These are phyloP conservation scores for Mycena floridula DNA, from an alignment of 768 basidiomycete genomes.

Conservation along the genomic window DNA sequence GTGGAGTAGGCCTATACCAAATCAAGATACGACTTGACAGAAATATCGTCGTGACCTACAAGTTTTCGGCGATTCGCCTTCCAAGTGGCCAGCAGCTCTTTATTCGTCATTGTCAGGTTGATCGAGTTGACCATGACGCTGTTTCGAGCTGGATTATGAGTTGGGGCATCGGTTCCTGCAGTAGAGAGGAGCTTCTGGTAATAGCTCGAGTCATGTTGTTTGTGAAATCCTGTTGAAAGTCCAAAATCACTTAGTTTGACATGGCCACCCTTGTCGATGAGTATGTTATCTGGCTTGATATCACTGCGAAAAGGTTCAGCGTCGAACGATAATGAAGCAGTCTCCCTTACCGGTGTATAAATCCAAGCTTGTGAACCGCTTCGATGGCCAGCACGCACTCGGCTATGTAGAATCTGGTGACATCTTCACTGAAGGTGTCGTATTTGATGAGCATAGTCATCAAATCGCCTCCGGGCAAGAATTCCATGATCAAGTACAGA, in stretches of 20 bases:
- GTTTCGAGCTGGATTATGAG: conserved; percentile 61
- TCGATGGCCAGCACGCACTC: conserved; percentile 97
- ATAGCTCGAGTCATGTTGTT: conserved; percentile 93
- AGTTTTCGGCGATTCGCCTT: conserved; percentile 96
- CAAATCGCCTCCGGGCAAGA: conserved; percentile 94
- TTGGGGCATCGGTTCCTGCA: conserved; percentile 39
- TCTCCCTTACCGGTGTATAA: conserved; percentile 81
- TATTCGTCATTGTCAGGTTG: conserved; percentile 90
- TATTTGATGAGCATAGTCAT: conserved; percentile 99
- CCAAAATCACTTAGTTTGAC: conserved; percentile 98
- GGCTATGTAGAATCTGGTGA: conserved; percentile 98
- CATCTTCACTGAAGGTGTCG: conserved; percentile 97
- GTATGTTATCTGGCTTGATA: conserved; percentile 96
- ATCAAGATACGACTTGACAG: not conserved
- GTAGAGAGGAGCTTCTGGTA: conserved; percentile 84
- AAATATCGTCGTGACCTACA: conserved; percentile 34
- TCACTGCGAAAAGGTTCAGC: conserved; percentile 49
- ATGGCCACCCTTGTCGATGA: conserved; percentile 88
- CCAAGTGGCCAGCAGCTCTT: conserved; percentile 96
- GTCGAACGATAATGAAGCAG: not conserved
- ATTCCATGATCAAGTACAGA: conserved; percentile 98
- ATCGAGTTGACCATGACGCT: conserved; percentile 98
- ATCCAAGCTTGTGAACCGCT: conserved; percentile 93
- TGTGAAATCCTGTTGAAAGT: conserved; percentile 98
- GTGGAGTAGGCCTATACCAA: conserved; percentile 84